Evolutionary conservation across 495 filamentous ascomycete species (phyloP).

Genomic region (Lophium mytilinum): DNA sequence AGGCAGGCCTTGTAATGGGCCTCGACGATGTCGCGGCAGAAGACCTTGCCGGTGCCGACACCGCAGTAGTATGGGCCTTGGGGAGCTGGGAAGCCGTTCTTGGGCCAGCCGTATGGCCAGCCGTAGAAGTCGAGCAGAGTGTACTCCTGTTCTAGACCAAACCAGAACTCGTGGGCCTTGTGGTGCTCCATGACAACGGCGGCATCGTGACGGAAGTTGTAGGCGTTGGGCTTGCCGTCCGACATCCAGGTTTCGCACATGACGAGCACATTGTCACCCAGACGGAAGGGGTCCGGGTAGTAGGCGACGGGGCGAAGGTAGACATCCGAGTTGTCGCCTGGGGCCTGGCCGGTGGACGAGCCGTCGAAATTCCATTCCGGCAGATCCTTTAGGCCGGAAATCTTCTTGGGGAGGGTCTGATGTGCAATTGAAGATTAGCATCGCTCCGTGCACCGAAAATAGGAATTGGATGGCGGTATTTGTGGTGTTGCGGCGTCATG

Average conservation of each 20-base stretch:
- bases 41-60: constrained; percentile 94
- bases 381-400: constrained; percentile 65
- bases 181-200: constrained; percentile 83
- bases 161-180: constrained; percentile 81
- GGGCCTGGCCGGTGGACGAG: constrained; percentile 88
- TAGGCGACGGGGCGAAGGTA: constrained; percentile 87
- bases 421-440: constrained; percentile 24
- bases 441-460: background rate
- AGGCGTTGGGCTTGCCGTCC: constrained; percentile 97
- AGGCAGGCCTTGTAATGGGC: constrained; percentile 97
- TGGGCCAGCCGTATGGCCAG: constrained; percentile 93
- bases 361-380: constrained; percentile 99
- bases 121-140: constrained; percentile 81
- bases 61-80: constrained; percentile 99
- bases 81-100: constrained; percentile 89
- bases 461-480: constrained; percentile 1
- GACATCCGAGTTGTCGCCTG: constrained; percentile 95
- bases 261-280: constrained; percentile 77
- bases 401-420: constrained; percentile 68
- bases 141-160: constrained; percentile 98
- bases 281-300: constrained; percentile 89
- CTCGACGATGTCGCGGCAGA: constrained; percentile 97
- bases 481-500: too few species aligned
- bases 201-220: constrained; percentile 90
- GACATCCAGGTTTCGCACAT: constrained; percentile 93